Percentiles rank a stretch among this genome's conserved stretches.
phyloP scores from a whole-genome alignment of 768 basidiomycete species.

The Phylloporus rhodoxanthus region DNA sequence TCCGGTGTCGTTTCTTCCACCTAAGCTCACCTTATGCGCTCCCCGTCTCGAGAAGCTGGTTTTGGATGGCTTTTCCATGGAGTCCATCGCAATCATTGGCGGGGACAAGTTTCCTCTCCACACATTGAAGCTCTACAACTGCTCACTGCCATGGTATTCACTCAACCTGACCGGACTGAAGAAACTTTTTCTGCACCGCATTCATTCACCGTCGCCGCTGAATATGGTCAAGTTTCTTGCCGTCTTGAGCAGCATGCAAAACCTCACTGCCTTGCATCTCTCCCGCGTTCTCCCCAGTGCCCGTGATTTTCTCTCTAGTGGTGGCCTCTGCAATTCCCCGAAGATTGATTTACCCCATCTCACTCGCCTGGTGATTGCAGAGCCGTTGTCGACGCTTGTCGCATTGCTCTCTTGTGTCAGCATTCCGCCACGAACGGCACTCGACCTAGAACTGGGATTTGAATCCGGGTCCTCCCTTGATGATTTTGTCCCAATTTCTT shows the following conservation, averaged over 20 bases:
- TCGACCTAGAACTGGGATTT: too few relatives aligned
- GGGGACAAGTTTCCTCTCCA: not conserved
- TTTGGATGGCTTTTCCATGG: too few relatives aligned
- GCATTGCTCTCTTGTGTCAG: too few relatives aligned
- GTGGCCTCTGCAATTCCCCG: constrained; percentile 13
- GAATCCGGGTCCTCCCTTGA: not conserved
- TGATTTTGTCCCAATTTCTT: not conserved
- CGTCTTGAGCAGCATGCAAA: too few relatives aligned
- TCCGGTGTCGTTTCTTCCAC: too few relatives aligned
- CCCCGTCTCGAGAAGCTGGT: not conserved
- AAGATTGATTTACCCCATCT: constrained; percentile 1
- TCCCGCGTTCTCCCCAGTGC: constrained; percentile 10
- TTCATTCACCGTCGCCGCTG: constrained; percentile 11
- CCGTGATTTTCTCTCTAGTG: too few relatives aligned
- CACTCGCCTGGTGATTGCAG: not conserved
- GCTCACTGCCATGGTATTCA: not conserved
- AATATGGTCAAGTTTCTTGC: constrained; percentile 27
- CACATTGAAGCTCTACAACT: not conserved
- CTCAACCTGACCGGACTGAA: constrained; percentile 22
- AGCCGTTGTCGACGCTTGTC: not conserved
- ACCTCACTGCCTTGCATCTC: too few relatives aligned
- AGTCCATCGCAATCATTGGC: not conserved
- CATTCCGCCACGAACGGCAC: too few relatives aligned
- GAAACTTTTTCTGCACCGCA: constrained; percentile 28
- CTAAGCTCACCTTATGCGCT: not conserved